Evolutionary conservation across 768 basidiomycete species (phyloP), one percentile per base, ranked within the genome.

Genomic region (Hortiboletus campestris): DNA sequence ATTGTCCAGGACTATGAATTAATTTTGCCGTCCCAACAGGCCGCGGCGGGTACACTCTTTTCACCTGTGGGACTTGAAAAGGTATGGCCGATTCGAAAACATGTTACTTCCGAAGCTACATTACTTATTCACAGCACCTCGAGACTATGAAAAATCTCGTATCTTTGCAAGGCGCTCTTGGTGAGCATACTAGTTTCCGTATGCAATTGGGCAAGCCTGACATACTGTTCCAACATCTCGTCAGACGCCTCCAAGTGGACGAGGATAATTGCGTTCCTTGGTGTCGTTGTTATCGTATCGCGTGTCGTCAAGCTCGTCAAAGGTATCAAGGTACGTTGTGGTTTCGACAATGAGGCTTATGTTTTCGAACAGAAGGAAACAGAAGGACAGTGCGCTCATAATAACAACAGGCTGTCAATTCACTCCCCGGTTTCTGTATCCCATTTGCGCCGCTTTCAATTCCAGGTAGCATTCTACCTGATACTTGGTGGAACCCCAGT

Each of bases 401-500:
- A 20, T 22, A 25, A 31, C 12, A n/a, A 38, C 49, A 53, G 55
- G 31, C 29, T 22, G 51, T 56, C n/a, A 22, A 31, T 40, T 56
- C 55, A 11, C 64, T 65, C 9, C 55, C 64, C 4, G 63, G 63
- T 7, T 35, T 65, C 29, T 36, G 51, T 38, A 31, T 60, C 22
- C 63, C 61, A 32, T 56, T 63, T 40, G 31, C 58, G n/a, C 64
- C 64, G 2, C 25, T 53, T 19, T 35, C 44, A 19, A 2, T 55
- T 25, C n/a, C 31, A 4, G 34, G 57, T 25, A 22, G 32, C 14
- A 6, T 44, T 40, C 17, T 57, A 16, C 61, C 64, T 0, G 54
- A 43, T 35, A 14, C 38, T 6, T 55, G 49, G 58, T 65, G 64
- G 63, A 65, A 65, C 11, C 63, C 63, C 9, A 49, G 62, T 64